Conservation (phyloP, 805 yeast species). For the Pichia cabralensis region DNA sequence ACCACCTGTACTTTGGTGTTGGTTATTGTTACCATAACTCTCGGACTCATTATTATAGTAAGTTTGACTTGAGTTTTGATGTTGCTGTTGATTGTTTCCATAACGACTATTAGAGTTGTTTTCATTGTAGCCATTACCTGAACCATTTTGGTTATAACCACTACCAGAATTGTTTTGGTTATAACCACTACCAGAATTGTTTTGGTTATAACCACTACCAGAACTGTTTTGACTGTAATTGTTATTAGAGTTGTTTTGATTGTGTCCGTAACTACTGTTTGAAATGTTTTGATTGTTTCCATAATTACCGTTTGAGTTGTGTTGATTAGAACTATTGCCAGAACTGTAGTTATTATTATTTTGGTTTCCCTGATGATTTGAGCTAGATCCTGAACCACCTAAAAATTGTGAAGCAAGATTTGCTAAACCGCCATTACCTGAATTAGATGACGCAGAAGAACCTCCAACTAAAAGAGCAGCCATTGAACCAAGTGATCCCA, state of each 20-base stretch:
- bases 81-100: no score
- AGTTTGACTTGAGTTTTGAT: no score
- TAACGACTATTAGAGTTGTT: no score
- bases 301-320: not conserved
- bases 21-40: slow-evolving; percentile 4
- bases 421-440: no score
- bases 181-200: slow-evolving; percentile 3
- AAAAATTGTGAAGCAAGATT: no score
- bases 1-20: no score
- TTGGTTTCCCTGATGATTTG: no score
- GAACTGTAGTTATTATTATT: not conserved
- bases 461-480: slow-evolving; percentile 12
- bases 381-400: no score
- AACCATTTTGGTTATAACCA: not conserved
- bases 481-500: slow-evolving; percentile 16
- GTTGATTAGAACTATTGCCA: slow-evolving; percentile 2
- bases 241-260: slow-evolving; percentile 1
- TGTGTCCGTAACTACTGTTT: not conserved
- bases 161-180: not conserved
- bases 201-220: not conserved
- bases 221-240: slow-evolving; percentile 1
- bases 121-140: no score
- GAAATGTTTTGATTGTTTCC: not conserved
- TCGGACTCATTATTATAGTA: no score
- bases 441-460: no score